Base-by-base conservation (phyloP, 768 basidiomycete species). In the Krasilnikovozyma curviuscula region DNA sequence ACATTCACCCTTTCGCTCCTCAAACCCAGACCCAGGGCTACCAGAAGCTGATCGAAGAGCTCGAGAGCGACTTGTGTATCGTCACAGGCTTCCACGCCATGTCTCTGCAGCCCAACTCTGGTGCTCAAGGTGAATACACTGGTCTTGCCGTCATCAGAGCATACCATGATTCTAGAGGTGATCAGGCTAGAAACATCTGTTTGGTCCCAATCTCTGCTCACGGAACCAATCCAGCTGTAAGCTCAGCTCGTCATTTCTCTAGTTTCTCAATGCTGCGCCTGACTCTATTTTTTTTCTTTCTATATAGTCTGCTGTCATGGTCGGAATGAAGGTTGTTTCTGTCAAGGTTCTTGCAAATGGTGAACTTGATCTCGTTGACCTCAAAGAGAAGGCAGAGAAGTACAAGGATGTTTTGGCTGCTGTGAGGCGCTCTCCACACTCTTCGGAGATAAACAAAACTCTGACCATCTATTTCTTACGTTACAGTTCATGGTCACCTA, bases 71-170 rank as follows among this genome's bases (percentile, higher is more conserved):
- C 67, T 71, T 98, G 7, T 84, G 83, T 71, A 80, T 73, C 59
- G 83, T 97, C 51, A 97, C 93, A 12, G 93, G 93, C n/a, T 93
- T 95, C 69, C 74, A 84, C 55, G 77, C 86, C 18, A 85, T 86
- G 52, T 89, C 85, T 1, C 73, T 98, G n/a, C 93, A 98, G 63
- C 93, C 93, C 30, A 98, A 98, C 66, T 97, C 93, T 13, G 93
- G 93, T 37, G 93, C 93, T 16, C 84, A 88, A 52, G 93, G 93
- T 24, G 93, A 98, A 67, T 98, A 89, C 58, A 75, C 93, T 28
- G 93, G 93, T n/a, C 73, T 98, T 19, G 79, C 75, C 44, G 80
- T 95, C 52, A 95, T 98, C 59, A 76, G 80, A 40, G 89, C 89
- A 9, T 98, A 88, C 65, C 86, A 95, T 59, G 79, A 81, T 61